Evolutionary conservation across 164 flowering plant species (phyloP).

Genomic region (Annona squamosa): DNA sequence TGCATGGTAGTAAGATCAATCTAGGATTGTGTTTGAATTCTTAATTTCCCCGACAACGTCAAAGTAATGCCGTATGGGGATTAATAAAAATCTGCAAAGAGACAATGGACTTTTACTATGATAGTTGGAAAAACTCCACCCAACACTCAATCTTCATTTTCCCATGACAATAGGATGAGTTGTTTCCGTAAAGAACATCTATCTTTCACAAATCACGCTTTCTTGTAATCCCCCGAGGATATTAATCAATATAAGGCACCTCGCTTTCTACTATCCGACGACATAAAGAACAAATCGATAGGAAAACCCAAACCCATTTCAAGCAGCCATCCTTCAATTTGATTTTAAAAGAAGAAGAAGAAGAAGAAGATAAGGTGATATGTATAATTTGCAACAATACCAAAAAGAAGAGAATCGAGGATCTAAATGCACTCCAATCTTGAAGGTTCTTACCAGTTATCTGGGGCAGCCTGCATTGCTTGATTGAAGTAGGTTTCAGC

Average conservation of each 20-base stretch:
- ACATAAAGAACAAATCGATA: not conserved
- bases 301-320: not conserved
- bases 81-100: not conserved
- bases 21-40: not conserved
- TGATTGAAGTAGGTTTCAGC: constrained; percentile 73
- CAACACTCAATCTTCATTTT: not conserved
- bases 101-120: not conserved
- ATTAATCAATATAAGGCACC: not conserved
- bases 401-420: too few species aligned
- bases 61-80: not conserved
- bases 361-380: not conserved
- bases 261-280: not conserved
- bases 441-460: constrained; percentile 49
- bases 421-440: too few species aligned
- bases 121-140: not conserved
- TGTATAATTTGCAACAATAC: not conserved
- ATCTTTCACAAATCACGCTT: not conserved
- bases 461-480: constrained; percentile 83
- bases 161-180: not conserved
- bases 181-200: too few species aligned
- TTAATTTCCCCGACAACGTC: not conserved
- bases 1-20: too few species aligned
- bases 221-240: not conserved
- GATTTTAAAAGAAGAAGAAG: not conserved
- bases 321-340: not conserved